Percentiles rank a stretch among this genome's conserved stretches.
phyloP scores from a whole-genome alignment of 1,284 basidiomycete species.

The Sanghuangporus baumii region DNA sequence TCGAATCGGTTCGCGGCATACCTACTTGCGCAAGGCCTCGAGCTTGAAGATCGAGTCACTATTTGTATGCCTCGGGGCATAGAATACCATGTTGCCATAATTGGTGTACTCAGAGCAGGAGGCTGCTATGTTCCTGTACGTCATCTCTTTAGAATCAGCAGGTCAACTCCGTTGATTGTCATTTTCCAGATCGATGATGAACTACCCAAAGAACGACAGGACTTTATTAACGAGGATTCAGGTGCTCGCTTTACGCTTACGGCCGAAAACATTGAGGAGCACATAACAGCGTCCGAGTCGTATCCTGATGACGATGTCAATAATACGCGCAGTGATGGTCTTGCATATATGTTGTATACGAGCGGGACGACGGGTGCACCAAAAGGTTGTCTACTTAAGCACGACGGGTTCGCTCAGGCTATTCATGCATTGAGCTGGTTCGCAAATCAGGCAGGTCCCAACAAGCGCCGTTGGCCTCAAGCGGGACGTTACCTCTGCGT shows the following conservation, averaged over 20 bases:
- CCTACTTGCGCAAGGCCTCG: conserved; percentile 34
- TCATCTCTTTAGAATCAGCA: background rate
- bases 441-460: conserved; percentile 25
- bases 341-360: conserved; percentile 49
- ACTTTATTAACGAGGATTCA: conserved; percentile 42
- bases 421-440: conserved; percentile 37
- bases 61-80: conserved; percentile 42
- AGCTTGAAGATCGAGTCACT: conserved; percentile 40
- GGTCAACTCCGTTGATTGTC: background rate
- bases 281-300: conserved; percentile 1
- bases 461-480: conserved; percentile 5
- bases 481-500: conserved; percentile 34
- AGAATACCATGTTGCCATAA: conserved; percentile 39
- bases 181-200: conserved; percentile 44
- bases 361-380: conserved; percentile 52
- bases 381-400: conserved; percentile 51
- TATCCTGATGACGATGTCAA: conserved; percentile 26
- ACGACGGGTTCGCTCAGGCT: conserved; percentile 39
- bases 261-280: conserved; percentile 24
- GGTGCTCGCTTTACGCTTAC: conserved; percentile 39
- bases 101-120: conserved; percentile 46
- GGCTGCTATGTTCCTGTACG: conserved; percentile 50
- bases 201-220: conserved; percentile 42
- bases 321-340: conserved; percentile 28
- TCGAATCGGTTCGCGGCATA: conserved; percentile 41